Conservation (phyloP, 495 filamentous ascomycete species). For the Trichocladium antarcticum region DNA sequence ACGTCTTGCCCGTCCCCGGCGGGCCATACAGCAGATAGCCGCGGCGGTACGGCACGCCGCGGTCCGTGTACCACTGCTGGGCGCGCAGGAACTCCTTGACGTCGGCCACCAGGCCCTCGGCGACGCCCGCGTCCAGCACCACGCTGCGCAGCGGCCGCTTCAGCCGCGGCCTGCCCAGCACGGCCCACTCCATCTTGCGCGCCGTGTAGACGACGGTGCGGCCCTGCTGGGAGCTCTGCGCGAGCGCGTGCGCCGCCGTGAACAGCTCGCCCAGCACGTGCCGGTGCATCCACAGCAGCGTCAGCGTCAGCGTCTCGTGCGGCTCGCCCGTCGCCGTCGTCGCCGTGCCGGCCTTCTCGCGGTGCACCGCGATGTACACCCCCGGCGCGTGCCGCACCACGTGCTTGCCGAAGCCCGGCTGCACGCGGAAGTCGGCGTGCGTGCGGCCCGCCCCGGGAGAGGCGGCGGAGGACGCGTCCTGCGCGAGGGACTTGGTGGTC, state of each 20-base stretch:
- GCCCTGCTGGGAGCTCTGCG: slow-evolving; percentile 67
- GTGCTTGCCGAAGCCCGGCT: slow-evolving; percentile 81
- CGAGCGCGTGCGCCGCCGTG: slow-evolving; percentile 68
- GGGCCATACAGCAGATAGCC: slow-evolving; percentile 92
- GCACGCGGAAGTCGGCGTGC: slow-evolving; percentile 71
- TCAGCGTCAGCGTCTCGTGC: slow-evolving; percentile 88
- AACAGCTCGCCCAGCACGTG: slow-evolving; percentile 81
- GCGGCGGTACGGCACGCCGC: slow-evolving; percentile 87
- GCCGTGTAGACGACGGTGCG: slow-evolving; percentile 88
- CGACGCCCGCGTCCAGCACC: slow-evolving; percentile 73
- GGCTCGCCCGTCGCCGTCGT: slow-evolving; percentile 69
- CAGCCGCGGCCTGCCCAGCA: slow-evolving; percentile 75
- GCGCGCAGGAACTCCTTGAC: slow-evolving; percentile 71
- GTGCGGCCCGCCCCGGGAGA: slow-evolving; percentile 47
- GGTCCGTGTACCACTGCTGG: slow-evolving; percentile 81
- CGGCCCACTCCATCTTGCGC: slow-evolving; percentile 66
- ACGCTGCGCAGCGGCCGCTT: slow-evolving; percentile 85
- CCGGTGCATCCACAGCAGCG: slow-evolving; percentile 78
- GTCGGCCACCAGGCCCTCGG: slow-evolving; percentile 74
- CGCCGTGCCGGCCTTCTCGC: slow-evolving; percentile 65
- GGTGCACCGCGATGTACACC: slow-evolving; percentile 67
- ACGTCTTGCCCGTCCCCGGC: slow-evolving; percentile 90
- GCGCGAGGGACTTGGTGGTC: slow-evolving; percentile 44
- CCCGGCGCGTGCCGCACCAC: slow-evolving; percentile 75
- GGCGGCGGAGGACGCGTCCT: slow-evolving; percentile 51